Conservation (phyloP, 148 eudicot genomes). For the Vaccinium corymbosum region DNA sequence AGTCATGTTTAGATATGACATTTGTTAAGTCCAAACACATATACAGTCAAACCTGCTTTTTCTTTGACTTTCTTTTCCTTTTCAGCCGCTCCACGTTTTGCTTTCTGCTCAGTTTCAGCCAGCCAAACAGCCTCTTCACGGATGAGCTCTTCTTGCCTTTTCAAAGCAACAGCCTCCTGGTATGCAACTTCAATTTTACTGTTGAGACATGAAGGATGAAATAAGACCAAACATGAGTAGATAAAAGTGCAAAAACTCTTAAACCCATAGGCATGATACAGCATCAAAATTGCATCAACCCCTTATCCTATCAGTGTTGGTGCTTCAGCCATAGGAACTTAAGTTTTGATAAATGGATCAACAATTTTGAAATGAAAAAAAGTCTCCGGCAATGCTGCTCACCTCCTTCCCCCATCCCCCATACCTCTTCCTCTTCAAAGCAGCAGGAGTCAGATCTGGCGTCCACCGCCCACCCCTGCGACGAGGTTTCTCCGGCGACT, state of each 20-base stretch:
- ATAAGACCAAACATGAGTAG: not conserved
- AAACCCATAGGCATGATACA: not conserved
- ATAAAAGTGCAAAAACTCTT: not conserved
- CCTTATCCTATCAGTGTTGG: not conserved
- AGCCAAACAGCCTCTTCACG: constrained; percentile 95
- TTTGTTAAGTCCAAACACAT: not conserved
- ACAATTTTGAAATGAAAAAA: not conserved
- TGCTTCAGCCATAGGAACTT: not conserved
- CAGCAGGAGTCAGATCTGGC: too few relatives aligned
- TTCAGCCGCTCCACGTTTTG: constrained; percentile 64
- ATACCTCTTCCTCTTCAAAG: too few relatives aligned
- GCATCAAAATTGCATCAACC: not conserved
- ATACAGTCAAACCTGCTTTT: constrained; percentile 69
- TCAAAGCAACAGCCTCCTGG: constrained; percentile 94
- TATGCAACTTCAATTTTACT: constrained; percentile 94
- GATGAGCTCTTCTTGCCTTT: constrained; percentile 98
- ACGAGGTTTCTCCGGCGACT: too few relatives aligned
- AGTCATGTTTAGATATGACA: not conserved
- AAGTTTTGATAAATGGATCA: not conserved
- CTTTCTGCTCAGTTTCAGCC: constrained; percentile 86
- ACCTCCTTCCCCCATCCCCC: too few relatives aligned
- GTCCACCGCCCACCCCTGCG: too few relatives aligned
- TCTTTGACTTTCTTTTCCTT: constrained; percentile 89
- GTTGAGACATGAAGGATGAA: constrained; percentile 27
- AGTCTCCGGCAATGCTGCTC: not conserved